A percentile compares a stretch with the other conserved stretches of the same genome.
Conservation (phyloP, 768 basidiomycete species). For the Podaxis sp. region DNA sequence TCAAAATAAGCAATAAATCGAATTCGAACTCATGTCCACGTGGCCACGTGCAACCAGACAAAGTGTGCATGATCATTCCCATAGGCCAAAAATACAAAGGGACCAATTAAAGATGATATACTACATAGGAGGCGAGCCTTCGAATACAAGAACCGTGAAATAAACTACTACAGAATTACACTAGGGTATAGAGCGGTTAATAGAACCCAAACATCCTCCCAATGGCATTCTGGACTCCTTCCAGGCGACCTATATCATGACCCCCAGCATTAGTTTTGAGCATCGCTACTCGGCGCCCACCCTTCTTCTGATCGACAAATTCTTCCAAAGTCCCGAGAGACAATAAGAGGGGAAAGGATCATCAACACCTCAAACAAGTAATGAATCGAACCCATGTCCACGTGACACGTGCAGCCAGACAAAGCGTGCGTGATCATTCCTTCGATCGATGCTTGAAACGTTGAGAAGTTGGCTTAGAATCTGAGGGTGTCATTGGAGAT, state of each 20-base stretch:
- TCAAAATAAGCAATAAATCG: not conserved
- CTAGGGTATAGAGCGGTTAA: not conserved
- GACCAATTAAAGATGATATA: not conserved
- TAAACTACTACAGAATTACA: not conserved
- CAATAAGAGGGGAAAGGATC: too few relatives aligned
- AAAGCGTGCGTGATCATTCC: too few relatives aligned
- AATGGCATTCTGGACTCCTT: conserved; percentile 70
- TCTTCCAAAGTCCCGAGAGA: too few relatives aligned
- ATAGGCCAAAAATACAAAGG: not conserved
- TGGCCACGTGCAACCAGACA: not conserved
- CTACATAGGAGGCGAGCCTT: not conserved
- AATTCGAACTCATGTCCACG: not conserved
- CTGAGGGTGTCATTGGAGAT: too few relatives aligned
- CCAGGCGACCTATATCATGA: conserved; percentile 60
- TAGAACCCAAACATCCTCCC: conserved; percentile 41
- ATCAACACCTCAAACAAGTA: too few relatives aligned
- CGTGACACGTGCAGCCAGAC: too few relatives aligned
- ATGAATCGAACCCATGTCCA: too few relatives aligned
- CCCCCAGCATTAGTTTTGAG: conserved; percentile 58
- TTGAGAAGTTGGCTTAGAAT: too few relatives aligned
- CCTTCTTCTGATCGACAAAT: conserved; percentile 31
- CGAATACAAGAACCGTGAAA: not conserved
- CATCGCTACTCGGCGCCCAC: conserved; percentile 49
- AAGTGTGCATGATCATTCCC: not conserved
- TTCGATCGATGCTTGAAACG: too few relatives aligned